A percentile compares a stretch with the other conserved stretches of the same genome.
Evolutionary conservation across 192 early-diverging fungal genomes (phyloP).

Genomic region (Dissophora ornata): DNA sequence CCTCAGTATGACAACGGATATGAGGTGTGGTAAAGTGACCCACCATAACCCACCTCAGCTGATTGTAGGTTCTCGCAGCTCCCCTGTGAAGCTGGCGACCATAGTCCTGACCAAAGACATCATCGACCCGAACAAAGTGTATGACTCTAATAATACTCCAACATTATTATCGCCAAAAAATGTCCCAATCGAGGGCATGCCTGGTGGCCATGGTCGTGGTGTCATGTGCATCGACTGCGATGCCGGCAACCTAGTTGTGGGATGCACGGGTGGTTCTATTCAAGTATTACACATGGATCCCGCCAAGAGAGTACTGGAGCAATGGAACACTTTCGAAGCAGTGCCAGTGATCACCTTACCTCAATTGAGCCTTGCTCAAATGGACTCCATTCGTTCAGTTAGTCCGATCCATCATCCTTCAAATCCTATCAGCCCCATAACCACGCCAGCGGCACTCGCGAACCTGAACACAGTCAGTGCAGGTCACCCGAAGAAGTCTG

Average conservation of each 20-base stretch:
- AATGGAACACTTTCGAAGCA: too few relatives aligned
- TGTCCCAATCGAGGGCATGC: slow-evolving; percentile 14
- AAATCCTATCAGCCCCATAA: neutral
- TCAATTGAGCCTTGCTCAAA: slow-evolving; percentile 16
- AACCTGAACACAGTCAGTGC: too few relatives aligned
- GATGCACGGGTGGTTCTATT: slow-evolving; percentile 39
- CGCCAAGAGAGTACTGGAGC: neutral
- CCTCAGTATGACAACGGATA: slow-evolving; percentile 29
- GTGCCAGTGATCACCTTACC: slow-evolving; percentile 15
- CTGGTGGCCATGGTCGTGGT: slow-evolving; percentile 31
- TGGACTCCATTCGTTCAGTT: slow-evolving; percentile 21
- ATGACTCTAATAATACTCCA: slow-evolving; percentile 8
- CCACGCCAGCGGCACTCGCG: too few relatives aligned
- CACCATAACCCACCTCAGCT: slow-evolving; percentile 39
- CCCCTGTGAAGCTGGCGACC: slow-evolving; percentile 17
- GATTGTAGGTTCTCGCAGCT: slow-evolving; percentile 40
- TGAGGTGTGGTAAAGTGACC: slow-evolving; percentile 46
- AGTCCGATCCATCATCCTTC: slow-evolving; percentile 4
- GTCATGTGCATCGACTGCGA: slow-evolving; percentile 42
- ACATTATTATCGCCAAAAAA: slow-evolving; percentile 13
- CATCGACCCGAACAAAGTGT: slow-evolving; percentile 24
- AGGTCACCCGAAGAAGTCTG: neutral
- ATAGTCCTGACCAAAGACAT: slow-evolving; percentile 23
- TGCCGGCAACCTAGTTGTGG: slow-evolving; percentile 23
- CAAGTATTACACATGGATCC: slow-evolving; percentile 45